These are phyloP conservation scores for Fennellomyces sp. DNA, from an alignment of 371 early-diverging fungal species.

Conservation along the genomic window DNA sequence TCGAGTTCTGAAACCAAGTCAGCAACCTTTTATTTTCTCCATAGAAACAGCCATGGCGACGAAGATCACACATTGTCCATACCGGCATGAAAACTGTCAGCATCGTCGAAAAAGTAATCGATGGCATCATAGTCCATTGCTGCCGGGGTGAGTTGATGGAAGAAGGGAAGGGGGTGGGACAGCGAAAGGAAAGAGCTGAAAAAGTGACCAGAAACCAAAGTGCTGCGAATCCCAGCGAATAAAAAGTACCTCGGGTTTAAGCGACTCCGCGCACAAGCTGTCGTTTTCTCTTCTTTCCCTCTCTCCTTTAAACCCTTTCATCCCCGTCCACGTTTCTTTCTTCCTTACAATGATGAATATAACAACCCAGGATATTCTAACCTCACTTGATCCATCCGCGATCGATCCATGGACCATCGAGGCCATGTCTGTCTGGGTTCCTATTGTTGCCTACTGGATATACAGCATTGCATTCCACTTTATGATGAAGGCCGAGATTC, in stretches of 20 bases:
- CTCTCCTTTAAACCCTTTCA: neutral
- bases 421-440: conserved; percentile 61
- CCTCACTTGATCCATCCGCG: neutral
- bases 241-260: conserved; percentile 3
- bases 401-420: conserved; percentile 53
- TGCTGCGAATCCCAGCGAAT: no score
- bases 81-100: conserved; percentile 55
- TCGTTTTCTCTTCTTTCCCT: neutral
- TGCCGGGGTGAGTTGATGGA: neutral
- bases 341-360: neutral
- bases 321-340: neutral
- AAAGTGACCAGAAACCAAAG: neutral
- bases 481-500: conserved; percentile 57
- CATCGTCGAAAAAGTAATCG: conserved; percentile 48
- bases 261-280: no score
- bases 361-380: neutral
- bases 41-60: neutral
- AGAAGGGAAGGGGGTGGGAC: conserved; percentile 5
- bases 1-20: conserved; percentile 41
- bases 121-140: conserved; percentile 35
- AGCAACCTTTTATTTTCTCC: no score
- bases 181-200: conserved; percentile 9
- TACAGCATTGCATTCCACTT: conserved; percentile 68
- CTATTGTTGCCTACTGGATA: conserved; percentile 71
- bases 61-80: conserved; percentile 2